phyloP scores from a whole-genome alignment of 1,139 yeast genomes.

The Geotrichum macrosporum region DNA sequence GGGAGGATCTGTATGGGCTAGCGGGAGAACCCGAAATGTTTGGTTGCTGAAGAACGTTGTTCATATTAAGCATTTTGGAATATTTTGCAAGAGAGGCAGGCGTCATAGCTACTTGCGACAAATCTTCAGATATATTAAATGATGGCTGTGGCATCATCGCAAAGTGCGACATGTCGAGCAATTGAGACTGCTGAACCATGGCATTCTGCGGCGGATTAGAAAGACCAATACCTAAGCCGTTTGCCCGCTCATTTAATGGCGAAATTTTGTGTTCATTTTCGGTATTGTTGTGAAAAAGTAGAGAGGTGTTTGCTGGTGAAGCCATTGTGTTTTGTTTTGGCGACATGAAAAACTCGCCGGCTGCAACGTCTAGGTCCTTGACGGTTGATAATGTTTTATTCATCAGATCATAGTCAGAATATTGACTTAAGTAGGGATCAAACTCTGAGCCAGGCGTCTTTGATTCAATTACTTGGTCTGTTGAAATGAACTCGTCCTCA shows the following conservation, averaged over 20 bases:
- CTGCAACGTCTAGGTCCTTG: conserved; percentile 17
- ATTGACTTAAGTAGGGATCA: conserved; percentile 12
- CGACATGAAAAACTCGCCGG: conserved; percentile 20
- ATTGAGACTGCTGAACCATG: conserved; percentile 3
- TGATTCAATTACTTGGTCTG: conserved; percentile 17
- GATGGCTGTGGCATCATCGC: conserved; percentile 17
- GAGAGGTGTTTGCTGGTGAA: conserved; percentile 13
- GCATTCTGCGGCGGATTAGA: conserved; percentile 4
- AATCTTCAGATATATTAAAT: conserved; percentile 18
- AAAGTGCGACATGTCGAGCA: conserved; percentile 17
- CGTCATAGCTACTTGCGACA: conserved; percentile 26
- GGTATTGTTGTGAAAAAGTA: conserved; percentile 8
- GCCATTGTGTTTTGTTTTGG: conserved; percentile 18
- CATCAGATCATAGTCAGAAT: conserved; percentile 13
- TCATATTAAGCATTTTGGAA: conserved; percentile 25
- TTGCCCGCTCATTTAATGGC: conserved; percentile 1
- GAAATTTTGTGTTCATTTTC: conserved; percentile 8
- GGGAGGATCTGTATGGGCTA: conserved; percentile 14
- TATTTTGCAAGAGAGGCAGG: conserved; percentile 33
- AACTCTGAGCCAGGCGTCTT: conserved; percentile 14
- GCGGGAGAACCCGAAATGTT: conserved; percentile 4
- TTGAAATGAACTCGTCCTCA: conserved; percentile 17
- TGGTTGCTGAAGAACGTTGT: conserved; percentile 16
- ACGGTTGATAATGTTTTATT: conserved; percentile 5
- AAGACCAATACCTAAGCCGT: conserved; percentile 15